These are phyloP conservation scores for Fraxinus xanthoxyloides DNA, from an alignment of 305 asterid genomes.

Conservation along the genomic window DNA sequence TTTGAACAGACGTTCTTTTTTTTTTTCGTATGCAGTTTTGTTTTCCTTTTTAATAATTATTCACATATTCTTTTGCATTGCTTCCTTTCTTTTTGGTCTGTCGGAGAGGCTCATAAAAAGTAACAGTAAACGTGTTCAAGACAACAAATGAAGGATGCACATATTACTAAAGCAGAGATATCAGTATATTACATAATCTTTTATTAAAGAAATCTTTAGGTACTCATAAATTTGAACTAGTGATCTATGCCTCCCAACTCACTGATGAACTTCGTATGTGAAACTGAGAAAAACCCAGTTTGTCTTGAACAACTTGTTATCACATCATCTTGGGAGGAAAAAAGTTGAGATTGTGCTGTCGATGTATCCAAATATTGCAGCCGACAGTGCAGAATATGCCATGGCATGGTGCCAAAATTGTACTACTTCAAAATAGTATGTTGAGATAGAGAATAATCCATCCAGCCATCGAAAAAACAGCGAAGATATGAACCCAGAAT, in stretches of 20 bases:
- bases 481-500: conserved; percentile 98
- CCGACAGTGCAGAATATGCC: not conserved
- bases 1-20: not conserved
- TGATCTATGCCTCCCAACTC: conserved; percentile 2
- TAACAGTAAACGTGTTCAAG: not conserved
- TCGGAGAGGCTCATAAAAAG: not conserved
- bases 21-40: not conserved
- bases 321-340: not conserved
- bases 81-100: not conserved
- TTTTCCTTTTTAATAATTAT: not conserved
- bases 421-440: conserved; percentile 56
- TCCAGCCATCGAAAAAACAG: conserved; percentile 92
- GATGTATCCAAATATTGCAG: not conserved
- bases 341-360: not conserved
- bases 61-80: not conserved
- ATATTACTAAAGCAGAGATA: not conserved
- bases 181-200: not conserved
- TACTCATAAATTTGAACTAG: not conserved
- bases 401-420: not conserved
- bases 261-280: not conserved
- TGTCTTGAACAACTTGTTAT: conserved; percentile 4
- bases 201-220: not conserved
- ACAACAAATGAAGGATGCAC: not conserved
- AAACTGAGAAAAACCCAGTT: conserved; percentile 4
- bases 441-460: conserved; percentile 90